Conservation (phyloP, 1,139 yeast genomes). For the Zygosaccharomyces sapae region DNA sequence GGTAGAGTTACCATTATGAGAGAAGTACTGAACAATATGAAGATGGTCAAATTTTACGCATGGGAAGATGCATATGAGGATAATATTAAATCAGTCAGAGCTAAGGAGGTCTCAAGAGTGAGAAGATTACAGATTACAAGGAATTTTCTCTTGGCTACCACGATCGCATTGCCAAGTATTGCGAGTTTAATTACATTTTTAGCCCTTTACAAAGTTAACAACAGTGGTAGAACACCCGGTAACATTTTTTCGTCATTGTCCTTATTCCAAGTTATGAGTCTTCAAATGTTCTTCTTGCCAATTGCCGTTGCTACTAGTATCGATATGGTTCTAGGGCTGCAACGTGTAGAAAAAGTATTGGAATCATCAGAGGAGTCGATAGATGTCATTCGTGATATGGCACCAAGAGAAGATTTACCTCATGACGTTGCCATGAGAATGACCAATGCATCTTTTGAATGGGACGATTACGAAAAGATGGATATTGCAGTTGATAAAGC, state of each 20-base stretch:
- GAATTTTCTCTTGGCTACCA: conserved; percentile 55
- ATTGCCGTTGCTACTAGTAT: conserved; percentile 53
- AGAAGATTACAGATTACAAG: conserved; percentile 51
- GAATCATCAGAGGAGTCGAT: conserved; percentile 39
- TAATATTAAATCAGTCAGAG: conserved; percentile 44
- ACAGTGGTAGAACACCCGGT: conserved; percentile 55
- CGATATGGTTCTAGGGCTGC: conserved; percentile 65
- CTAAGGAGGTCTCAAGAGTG: conserved; percentile 46
- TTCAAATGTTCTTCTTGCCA: conserved; percentile 69
- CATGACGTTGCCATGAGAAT: conserved; percentile 44
- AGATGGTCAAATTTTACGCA: conserved; percentile 51
- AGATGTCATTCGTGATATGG: conserved; percentile 34
- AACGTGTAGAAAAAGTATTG: conserved; percentile 55
- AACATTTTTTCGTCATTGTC: conserved; percentile 76
- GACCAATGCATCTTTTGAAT: conserved; percentile 54
- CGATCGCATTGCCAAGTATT: conserved; percentile 57
- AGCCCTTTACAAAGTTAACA: conserved; percentile 53
- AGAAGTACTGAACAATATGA: conserved; percentile 49
- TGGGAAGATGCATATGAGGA: conserved; percentile 59
- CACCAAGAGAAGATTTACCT: conserved; percentile 16
- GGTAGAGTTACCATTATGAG: conserved; percentile 47
- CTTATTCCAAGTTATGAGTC: conserved; percentile 62
- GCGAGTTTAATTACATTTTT: conserved; percentile 74
- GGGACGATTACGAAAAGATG: conserved; percentile 51
- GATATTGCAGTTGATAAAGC: conserved; percentile 33